Evolutionary conservation across 306 rosid species (phyloP).

Genomic region (Ceratonia siliqua): DNA sequence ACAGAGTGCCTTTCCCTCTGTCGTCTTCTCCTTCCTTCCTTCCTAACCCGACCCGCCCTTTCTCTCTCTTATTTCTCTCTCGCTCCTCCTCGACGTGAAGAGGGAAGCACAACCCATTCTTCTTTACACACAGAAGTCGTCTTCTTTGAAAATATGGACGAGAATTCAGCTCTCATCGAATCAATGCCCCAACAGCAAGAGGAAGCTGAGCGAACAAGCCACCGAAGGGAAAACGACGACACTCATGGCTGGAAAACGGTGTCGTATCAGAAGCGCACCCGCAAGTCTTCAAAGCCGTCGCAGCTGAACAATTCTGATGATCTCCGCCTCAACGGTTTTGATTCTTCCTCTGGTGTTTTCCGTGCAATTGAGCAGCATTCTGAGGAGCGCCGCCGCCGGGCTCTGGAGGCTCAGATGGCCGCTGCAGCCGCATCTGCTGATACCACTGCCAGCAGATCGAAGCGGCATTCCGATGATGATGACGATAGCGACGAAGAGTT

Average conservation of each 20-base stretch:
- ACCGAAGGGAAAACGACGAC: background rate
- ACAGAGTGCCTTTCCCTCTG: background rate
- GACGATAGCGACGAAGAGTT: slow-evolving; percentile 36
- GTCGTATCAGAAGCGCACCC: slow-evolving; percentile 54
- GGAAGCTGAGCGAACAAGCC: slow-evolving; percentile 35
- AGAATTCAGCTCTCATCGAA: slow-evolving; percentile 63
- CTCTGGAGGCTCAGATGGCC: slow-evolving; percentile 39
- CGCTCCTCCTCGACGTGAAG: background rate
- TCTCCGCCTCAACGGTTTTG: slow-evolving; percentile 10
- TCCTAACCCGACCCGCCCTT: background rate
- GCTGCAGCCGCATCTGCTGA: slow-evolving; percentile 1
- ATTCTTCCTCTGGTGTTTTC: slow-evolving; percentile 39
- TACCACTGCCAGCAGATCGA: slow-evolving; percentile 37
- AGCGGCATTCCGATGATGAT: slow-evolving; percentile 45
- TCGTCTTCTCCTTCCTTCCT: slow-evolving; percentile 9
- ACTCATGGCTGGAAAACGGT: slow-evolving; percentile 58
- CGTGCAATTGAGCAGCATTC: slow-evolving; percentile 51
- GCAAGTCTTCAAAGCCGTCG: slow-evolving; percentile 36
- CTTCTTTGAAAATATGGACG: slow-evolving; percentile 48
- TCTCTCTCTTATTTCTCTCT: slow-evolving; percentile 1
- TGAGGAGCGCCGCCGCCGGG: slow-evolving; percentile 51
- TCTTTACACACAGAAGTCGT: background rate
- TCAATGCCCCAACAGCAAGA: slow-evolving; percentile 60
- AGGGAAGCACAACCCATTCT: background rate
- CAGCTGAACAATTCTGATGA: slow-evolving; percentile 1